Percentiles rank a stretch among this genome's conserved stretches.
Evolutionary conservation across 768 basidiomycete genomes (phyloP).

Genomic region (Calocybe gangraenosa): DNA sequence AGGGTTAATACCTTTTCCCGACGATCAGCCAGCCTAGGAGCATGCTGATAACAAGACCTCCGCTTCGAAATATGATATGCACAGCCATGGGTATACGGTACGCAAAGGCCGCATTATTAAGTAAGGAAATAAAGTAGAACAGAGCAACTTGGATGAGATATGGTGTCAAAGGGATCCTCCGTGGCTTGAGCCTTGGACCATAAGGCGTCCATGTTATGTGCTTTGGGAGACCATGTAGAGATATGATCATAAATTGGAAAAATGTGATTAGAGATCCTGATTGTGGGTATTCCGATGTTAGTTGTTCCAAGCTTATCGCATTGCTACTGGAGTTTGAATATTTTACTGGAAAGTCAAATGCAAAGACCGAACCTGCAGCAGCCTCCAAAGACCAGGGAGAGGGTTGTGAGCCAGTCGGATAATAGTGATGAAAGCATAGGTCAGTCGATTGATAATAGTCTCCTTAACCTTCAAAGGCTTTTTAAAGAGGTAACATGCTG

Average conservation of each 20-base stretch:
- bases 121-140: constrained; percentile 72
- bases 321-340: constrained; percentile 43
- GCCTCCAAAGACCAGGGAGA: constrained; percentile 82
- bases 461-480: not conserved
- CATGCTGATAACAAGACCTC: constrained; percentile 83
- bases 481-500: not conserved
- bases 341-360: not conserved
- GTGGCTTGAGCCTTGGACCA: constrained; percentile 54
- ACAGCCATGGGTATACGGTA: constrained; percentile 87
- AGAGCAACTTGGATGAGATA: constrained; percentile 80
- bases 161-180: constrained; percentile 64
- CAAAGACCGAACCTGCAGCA: constrained; percentile 62
- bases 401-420: constrained; percentile 55
- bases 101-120: constrained; percentile 91
- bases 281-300: constrained; percentile 64
- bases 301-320: constrained; percentile 71
- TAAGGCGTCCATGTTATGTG: constrained; percentile 50
- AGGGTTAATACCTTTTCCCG: constrained; percentile 64
- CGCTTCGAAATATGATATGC: constrained; percentile 92
- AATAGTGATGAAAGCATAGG: constrained; percentile 11
- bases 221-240: constrained; percentile 65
- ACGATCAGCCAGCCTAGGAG: constrained; percentile 67
- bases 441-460: not conserved
- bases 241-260: constrained; percentile 77
- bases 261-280: constrained; percentile 84